Evolutionary conservation across 179 eudicot species (phyloP).

Genomic region (Corrigiola litoralis): DNA sequence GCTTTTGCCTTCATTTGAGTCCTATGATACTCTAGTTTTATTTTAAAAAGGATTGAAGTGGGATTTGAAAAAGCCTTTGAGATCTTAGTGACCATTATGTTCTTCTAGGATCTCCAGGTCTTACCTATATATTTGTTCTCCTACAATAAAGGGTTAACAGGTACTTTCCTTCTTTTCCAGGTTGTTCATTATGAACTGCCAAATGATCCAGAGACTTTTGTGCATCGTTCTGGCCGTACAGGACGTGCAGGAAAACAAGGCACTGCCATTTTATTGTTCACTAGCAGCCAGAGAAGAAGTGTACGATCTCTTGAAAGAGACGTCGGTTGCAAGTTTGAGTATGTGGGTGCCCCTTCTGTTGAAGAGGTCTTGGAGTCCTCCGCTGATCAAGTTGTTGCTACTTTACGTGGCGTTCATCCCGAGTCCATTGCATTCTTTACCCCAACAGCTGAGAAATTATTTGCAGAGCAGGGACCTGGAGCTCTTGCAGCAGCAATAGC

Average conservation of each 20-base stretch:
- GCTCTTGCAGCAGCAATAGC: conserved; percentile 98
- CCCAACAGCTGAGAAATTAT: conserved; percentile 75
- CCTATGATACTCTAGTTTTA: no score
- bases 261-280: conserved; percentile 62
- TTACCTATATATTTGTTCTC: background rate
- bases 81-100: no score
- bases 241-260: conserved; percentile 97
- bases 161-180: conserved; percentile 34
- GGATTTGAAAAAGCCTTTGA: no score
- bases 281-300: conserved; percentile 72
- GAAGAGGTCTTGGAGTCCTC: conserved; percentile 78
- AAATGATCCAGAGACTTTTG: conserved; percentile 92
- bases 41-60: no score
- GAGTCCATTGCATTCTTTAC: conserved; percentile 79
- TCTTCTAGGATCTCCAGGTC: no score
- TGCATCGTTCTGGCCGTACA: conserved; percentile 96
- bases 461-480: conserved; percentile 63
- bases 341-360: conserved; percentile 60
- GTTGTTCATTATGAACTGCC: conserved; percentile 89
- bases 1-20: no score
- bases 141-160: conserved; percentile 1
- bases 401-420: conserved; percentile 77
- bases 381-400: conserved; percentile 81
- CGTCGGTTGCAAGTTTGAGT: conserved; percentile 82
- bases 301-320: conserved; percentile 77